phyloP scores from a whole-genome alignment of 495 filamentous ascomycete species.

The Penicillium atrosanguineum region DNA sequence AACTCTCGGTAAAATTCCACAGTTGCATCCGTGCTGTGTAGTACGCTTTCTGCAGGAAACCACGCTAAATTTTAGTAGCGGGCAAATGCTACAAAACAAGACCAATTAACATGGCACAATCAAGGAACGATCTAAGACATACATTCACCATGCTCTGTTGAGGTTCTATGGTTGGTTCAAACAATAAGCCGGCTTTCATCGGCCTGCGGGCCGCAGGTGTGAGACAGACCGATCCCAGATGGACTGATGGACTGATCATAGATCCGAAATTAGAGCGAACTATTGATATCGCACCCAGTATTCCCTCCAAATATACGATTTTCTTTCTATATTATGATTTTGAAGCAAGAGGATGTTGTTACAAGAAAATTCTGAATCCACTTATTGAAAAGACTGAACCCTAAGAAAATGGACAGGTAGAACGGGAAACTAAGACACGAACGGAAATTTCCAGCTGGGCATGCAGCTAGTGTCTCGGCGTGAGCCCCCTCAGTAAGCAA shows the following conservation, averaged over 20 bases:
- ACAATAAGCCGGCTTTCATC: neutral
- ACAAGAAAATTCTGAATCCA: neutral
- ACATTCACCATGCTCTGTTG: neutral
- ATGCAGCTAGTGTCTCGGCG: neutral
- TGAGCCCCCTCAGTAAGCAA: neutral
- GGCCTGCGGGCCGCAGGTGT: neutral
- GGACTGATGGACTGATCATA: neutral
- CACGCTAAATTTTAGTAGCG: neutral
- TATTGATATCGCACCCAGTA: neutral
- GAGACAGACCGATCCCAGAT: neutral
- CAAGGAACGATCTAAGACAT: constrained; percentile 5
- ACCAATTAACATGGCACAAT: neutral
- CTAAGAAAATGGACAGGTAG: neutral
- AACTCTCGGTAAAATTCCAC: neutral
- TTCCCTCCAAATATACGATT: neutral
- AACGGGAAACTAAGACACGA: neutral
- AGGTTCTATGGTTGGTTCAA: neutral
- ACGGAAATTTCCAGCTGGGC: neutral
- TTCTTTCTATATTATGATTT: neutral
- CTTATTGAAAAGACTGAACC: neutral
- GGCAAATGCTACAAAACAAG: neutral
- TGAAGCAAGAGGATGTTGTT: too few relatives aligned
- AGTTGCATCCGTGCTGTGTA: neutral
- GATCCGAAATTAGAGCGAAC: neutral
- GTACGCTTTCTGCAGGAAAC: constrained; percentile 1